phyloP scores from a whole-genome alignment of 495 filamentous ascomycete species.

The Penicillium lividum region DNA sequence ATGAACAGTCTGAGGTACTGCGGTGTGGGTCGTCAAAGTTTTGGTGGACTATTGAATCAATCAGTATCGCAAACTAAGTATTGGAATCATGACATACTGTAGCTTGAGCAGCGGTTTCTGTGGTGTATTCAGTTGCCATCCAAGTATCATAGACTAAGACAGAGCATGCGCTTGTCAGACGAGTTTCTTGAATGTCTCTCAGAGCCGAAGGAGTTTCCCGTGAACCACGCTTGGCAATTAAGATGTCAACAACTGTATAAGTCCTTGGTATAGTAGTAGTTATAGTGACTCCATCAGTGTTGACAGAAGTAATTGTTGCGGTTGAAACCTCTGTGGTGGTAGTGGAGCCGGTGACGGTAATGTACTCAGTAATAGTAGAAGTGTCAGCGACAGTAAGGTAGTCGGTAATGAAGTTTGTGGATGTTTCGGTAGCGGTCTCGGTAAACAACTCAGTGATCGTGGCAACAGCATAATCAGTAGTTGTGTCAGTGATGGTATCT shows the following conservation, averaged over 20 bases:
- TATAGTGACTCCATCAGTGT: neutral
- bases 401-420: slow-evolving; percentile 1
- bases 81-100: neutral
- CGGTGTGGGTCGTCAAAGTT: neutral
- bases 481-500: neutral
- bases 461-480: slow-evolving; percentile 1
- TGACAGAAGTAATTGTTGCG: slow-evolving; percentile 1
- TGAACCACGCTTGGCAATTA: too few relatives aligned
- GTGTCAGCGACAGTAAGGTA: neutral
- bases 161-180: slow-evolving; percentile 6
- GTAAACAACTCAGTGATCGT: slow-evolving; percentile 3
- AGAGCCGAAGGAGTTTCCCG: slow-evolving; percentile 1
- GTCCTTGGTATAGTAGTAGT: neutral
- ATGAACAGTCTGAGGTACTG: slow-evolving; percentile 1
- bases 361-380: neutral
- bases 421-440: slow-evolving; percentile 1
- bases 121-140: slow-evolving; percentile 6
- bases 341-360: neutral
- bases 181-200: neutral
- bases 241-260: too few relatives aligned
- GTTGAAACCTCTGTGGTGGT: slow-evolving; percentile 5
- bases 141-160: slow-evolving; percentile 7
- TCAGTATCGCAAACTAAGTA: too few relatives aligned
- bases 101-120: neutral
- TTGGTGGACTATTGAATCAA: neutral